Evolutionary conservation across 371 early-diverging fungal genomes (phyloP), one percentile per base, ranked within the genome.

Genomic region (Batkoa obscura): DNA sequence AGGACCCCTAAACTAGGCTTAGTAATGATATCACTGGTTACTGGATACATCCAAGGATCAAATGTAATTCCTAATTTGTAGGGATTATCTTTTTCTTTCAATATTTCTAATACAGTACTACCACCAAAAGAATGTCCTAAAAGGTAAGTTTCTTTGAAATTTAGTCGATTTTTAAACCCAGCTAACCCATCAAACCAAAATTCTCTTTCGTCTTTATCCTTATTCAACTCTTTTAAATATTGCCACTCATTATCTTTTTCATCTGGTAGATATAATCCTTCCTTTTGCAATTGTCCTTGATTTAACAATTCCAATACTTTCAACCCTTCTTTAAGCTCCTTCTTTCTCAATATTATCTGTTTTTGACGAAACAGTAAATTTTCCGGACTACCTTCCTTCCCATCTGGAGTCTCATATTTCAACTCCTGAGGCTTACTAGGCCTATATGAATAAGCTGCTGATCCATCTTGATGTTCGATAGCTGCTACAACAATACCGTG

Each of bases 41-140:
- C 60, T 38, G 62, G 49, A 59, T 59, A 59, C 62, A 68, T 66
- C 72, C 72, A 76, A 0, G 76, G 70, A 59, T 76, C 76, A 3
- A 71, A 54, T 6, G 64, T 46, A 12, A 76, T 58, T 0, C 70
- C 72, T 31, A 62, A 63, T 56, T 56, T 60, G 45, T 67, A 73
- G 10, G 64, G 59, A 38, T 49, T 43, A 3, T 55, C 15, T 43
- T 58, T 57, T 1, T 58, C 50, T 48, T 58, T 59, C 6, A 69
- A 49, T 50, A 38, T 50, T 8, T 59, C 59, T 51, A 73, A 59
- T 6, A 65, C 55, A 0, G 77, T 74, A 12, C 72, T 73, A 9
- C 63, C 79, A 4, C 80, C 80, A 68, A 78, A 80, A 35, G 67
- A 66, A 63, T 80, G 80, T 33, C 80, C 80, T 3, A 69, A 62